Evolutionary conservation across 768 basidiomycete genomes (phyloP).

Genomic region (Russula lepida): DNA sequence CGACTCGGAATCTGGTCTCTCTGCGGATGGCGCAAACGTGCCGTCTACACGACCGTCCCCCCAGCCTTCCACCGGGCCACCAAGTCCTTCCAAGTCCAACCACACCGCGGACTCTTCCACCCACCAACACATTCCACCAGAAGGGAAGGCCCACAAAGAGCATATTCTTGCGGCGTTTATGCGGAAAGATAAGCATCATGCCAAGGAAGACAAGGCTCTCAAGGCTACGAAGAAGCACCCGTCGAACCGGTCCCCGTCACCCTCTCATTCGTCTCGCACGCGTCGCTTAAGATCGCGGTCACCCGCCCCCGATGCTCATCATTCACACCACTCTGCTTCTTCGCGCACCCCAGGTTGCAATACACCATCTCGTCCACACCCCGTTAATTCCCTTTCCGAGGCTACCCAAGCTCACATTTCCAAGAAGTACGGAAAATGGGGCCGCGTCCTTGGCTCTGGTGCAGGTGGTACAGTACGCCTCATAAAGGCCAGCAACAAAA

Average conservation of each 20-base stretch:
- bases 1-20: constrained; percentile 31
- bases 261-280: constrained; percentile 13
- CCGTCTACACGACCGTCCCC: constrained; percentile 23
- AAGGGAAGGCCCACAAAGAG: constrained; percentile 23
- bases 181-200: constrained; percentile 27
- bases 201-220: constrained; percentile 24
- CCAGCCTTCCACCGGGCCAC: constrained; percentile 14
- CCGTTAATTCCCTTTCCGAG: constrained; percentile 58
- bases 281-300: constrained; percentile 3
- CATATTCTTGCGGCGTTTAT: constrained; percentile 29
- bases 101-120: neutral
- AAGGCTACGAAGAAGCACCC: constrained; percentile 6
- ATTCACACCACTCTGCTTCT: constrained; percentile 4
- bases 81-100: constrained; percentile 21
- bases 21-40: constrained; percentile 27
- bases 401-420: constrained; percentile 84
- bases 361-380: constrained; percentile 25
- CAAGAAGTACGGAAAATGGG: constrained; percentile 99
- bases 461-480: constrained; percentile 98
- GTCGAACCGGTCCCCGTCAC: constrained; percentile 25
- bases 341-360: constrained; percentile 6
- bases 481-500: constrained; percentile 79
- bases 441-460: constrained; percentile 86
- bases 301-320: neutral
- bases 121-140: neutral